A percentile compares a stretch with the other conserved stretches of the same genome.
Conservation (phyloP, 2,329 filamentous ascomycete species). For the Penicillium capsulatum region DNA sequence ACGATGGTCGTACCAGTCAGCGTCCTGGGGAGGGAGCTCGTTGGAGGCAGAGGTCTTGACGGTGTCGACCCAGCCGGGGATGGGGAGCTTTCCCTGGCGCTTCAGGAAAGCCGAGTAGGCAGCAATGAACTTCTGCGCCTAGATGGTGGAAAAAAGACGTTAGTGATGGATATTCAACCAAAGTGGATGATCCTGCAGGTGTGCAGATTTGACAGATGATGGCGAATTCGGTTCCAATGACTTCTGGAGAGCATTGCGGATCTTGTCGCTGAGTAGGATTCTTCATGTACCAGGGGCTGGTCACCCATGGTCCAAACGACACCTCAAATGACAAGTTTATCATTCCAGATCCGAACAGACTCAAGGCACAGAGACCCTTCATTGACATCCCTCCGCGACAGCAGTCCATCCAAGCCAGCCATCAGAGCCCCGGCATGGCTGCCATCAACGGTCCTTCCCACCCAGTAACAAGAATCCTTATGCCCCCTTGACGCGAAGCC, state of each 20-base stretch:
- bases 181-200: conserved; percentile 6
- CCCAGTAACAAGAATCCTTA: background rate
- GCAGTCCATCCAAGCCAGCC: background rate
- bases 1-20: conserved; percentile 78
- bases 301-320: background rate
- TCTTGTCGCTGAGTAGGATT: conserved; percentile 10
- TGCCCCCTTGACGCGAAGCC: conserved; percentile 2
- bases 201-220: conserved; percentile 16
- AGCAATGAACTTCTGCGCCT: conserved; percentile 65
- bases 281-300: conserved; percentile 1
- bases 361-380: background rate
- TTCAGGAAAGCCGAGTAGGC: conserved; percentile 67
- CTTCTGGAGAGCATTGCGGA: too few species aligned
- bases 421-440: background rate
- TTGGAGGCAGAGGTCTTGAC: conserved; percentile 97
- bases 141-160: conserved; percentile 23
- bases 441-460: too few species aligned
- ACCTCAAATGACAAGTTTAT: background rate
- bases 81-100: conserved; percentile 66
- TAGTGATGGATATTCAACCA: conserved; percentile 10
- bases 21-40: conserved; percentile 96
- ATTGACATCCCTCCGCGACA: conserved; percentile 1
- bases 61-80: conserved; percentile 82
- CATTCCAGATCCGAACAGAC: background rate
- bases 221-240: too few species aligned